Evolutionary conservation across 495 filamentous ascomycete genomes (phyloP).

Genomic region (Neurospora sp.): DNA sequence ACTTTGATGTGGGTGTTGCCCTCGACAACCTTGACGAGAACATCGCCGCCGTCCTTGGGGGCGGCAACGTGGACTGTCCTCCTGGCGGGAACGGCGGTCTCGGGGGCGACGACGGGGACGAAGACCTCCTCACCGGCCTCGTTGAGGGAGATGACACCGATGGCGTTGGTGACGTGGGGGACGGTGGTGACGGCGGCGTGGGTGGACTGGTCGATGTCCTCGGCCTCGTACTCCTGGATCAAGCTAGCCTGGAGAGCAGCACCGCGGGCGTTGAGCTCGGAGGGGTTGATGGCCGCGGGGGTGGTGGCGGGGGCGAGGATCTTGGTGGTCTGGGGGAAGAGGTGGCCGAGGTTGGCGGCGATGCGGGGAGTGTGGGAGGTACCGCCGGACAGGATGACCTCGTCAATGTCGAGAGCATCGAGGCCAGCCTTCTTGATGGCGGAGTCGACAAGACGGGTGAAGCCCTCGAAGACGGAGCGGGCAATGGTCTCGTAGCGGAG

Average conservation of each 20-base stretch:
- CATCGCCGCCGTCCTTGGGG: slow-evolving; percentile 70
- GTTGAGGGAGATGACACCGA: slow-evolving; percentile 72
- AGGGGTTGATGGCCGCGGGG: slow-evolving; percentile 77
- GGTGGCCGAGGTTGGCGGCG: slow-evolving; percentile 57
- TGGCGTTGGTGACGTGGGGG: slow-evolving; percentile 76
- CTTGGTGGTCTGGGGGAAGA: slow-evolving; percentile 72
- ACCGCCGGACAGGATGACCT: slow-evolving; percentile 90
- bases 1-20: slow-evolving; percentile 82
- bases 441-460: slow-evolving; percentile 73
- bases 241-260: slow-evolving; percentile 92
- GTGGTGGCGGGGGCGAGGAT: slow-evolving; percentile 76
- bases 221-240: slow-evolving; percentile 81
- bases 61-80: slow-evolving; percentile 65
- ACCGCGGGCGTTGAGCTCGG: slow-evolving; percentile 77
- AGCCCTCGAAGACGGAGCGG: slow-evolving; percentile 71
- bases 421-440: slow-evolving; percentile 86
- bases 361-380: slow-evolving; percentile 90
- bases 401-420: slow-evolving; percentile 86
- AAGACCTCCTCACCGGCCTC: slow-evolving; percentile 56
- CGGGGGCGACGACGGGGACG: slow-evolving; percentile 63
- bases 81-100: slow-evolving; percentile 85
- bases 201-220: slow-evolving; percentile 91
- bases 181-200: slow-evolving; percentile 93
- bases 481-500: slow-evolving; percentile 87
- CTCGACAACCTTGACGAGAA: slow-evolving; percentile 79